Percentiles rank a stretch among this genome's conserved stretches.
Conservation (phyloP, 2,329 filamentous ascomycete genomes). For the Gremmenia infestans region DNA sequence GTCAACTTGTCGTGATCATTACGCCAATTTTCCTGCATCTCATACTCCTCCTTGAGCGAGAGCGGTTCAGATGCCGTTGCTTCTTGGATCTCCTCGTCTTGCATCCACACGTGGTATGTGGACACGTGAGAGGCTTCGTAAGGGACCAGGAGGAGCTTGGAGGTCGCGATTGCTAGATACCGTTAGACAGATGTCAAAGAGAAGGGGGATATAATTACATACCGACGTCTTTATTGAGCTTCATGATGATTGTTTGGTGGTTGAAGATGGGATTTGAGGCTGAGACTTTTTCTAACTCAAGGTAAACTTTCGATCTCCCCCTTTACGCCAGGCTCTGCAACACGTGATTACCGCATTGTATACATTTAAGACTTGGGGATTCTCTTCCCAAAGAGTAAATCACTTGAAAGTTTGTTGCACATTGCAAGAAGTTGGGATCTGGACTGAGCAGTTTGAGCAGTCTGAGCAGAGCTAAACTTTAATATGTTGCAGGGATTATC, state of each 20-base stretch:
- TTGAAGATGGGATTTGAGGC: background rate
- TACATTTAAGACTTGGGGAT: background rate
- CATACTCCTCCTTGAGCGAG: constrained; percentile 74
- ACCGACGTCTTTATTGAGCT: constrained; percentile 2
- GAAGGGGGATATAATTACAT: background rate
- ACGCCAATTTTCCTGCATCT: constrained; percentile 88
- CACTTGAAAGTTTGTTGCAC: constrained; percentile 8
- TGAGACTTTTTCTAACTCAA: no score
- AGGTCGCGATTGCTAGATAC: constrained; percentile 58
- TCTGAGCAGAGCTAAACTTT: no score
- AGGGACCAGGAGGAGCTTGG: constrained; percentile 69
- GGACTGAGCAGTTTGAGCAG: background rate
- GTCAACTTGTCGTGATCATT: constrained; percentile 80
- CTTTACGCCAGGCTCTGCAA: background rate
- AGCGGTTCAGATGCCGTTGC: constrained; percentile 86
- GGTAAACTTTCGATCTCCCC: no score
- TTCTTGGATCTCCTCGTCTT: constrained; percentile 62
- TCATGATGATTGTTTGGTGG: background rate
- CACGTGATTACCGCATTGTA: constrained; percentile 3
- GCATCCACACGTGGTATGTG: constrained; percentile 88
- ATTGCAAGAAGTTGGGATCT: background rate
- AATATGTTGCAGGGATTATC: no score
- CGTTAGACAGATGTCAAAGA: background rate
- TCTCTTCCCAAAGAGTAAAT: background rate
- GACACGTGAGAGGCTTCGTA: constrained; percentile 78